Evolutionary conservation across 768 basidiomycete genomes (phyloP), one percentile per base, ranked within the genome.

Genomic region (Mycena epipterygia): DNA sequence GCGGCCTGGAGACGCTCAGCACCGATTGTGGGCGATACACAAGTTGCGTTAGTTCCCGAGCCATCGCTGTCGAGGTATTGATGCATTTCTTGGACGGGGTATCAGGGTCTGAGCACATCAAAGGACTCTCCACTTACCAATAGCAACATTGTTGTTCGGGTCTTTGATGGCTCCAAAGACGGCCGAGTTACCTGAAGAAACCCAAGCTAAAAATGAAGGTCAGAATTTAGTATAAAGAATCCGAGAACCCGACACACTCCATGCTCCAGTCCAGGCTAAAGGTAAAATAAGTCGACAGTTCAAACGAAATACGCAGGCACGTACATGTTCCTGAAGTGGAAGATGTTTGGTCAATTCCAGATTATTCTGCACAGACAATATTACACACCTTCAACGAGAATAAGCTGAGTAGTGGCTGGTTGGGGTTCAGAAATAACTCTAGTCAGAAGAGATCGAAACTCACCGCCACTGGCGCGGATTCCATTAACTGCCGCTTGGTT

Each of bases 31-130:
- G 85, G 80, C 12, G 86, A 89, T 41, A 91, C 89, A 75, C 90
- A 91, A 29, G 79, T 84, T 2, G 75, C 75, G 53, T 78, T 84
- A 11, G 89, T 90, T 58, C 89, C 89, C 23, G 89, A 90, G 71
- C 88, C 85, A 74, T 91, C 90, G 39, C 85, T 86, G 78, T 91
- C 90, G 73, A 91, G 89, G 82, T 91, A 91, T 77, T 91, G 89
- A 78, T 91, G 90, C 88, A 91, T 90, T 76, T 91, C 89, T 87
- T 74, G 5, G n/a, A 61, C 55, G 30, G 19, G 39, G 14, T 7
- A 48, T 59, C 23, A 59, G 37, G 46, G 39, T n/a, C 27, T 32
- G 52, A 29, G 29, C 55, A 23, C 52, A 72, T 25, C 8, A 27
- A 33, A n/a, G 29, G 27, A 29, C 51, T 35, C 33, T 59, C 74